Base-by-base conservation (phyloP, 2,329 filamentous ascomycete species). In the Shiraia sp. region DNA sequence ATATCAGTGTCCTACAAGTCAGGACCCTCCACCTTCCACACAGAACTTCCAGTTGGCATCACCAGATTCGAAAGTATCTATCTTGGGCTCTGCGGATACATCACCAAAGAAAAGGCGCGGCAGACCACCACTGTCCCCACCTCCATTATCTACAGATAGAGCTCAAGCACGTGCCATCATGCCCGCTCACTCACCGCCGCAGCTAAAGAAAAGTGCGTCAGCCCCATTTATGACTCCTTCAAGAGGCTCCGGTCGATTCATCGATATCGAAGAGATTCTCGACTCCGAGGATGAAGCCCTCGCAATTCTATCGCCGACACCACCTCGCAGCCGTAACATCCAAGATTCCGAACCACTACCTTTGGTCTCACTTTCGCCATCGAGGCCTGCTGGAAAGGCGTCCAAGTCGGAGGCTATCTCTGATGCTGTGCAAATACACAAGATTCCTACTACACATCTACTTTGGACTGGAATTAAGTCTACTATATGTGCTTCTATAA, bases 401-500 rank as follows among this genome's bases (percentile, higher is more conserved):
- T 17, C 28, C 12, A 25, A 50, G 10, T 2, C 24, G 6, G n/a
- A 13, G 8, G 10, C 15, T 27, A 25, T 38, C 14, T 1, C 40
- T 28, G 15, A 10, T 5, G 15, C 46, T 1, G 39, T 39, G 3
- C 46, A 33, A 4, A 41, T 67, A 17, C 45, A 44, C 34, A 32
- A 44, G 34, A 55, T 62, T 32, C 40, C 49, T 0, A 40, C 40
- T 2, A 27, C 43, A 0, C 41, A 61, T 3, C 55, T 68, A 1
- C 40, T 52, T 16, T 75, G 71, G 66, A 39, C 45, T 0, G 32
- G 47, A 19, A 50, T 73, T 22, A 61, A 69, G 32, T 47, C 61
- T 1, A 54, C 59, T 3, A 52, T 82, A n/a, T 76, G 74, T 45
- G 56, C 61, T 1, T 63, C 68, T 24, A 80, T 83, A 36, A 77